Percentiles rank a stretch among this genome's conserved stretches.
Conservation (phyloP, 257 asterid genomes). For the Primulina huaijiensis region DNA sequence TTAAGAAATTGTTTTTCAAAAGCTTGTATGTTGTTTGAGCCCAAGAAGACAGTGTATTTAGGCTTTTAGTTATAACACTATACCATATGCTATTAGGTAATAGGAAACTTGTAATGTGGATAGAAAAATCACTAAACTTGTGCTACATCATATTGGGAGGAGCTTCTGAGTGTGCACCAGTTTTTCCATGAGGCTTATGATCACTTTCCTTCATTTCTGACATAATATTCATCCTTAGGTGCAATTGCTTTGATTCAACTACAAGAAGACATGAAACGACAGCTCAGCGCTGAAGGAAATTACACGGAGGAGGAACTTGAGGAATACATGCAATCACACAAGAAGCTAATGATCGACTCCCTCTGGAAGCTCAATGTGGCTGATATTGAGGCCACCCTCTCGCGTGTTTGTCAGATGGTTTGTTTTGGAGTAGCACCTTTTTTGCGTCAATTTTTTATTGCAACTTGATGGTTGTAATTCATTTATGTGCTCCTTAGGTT, state of each 20-base stretch:
- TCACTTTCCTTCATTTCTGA: slow-evolving; percentile 13
- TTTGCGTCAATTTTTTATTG: slow-evolving; percentile 9
- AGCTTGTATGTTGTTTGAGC: not conserved
- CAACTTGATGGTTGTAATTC: slow-evolving; percentile 21
- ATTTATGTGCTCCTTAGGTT: slow-evolving; percentile 47
- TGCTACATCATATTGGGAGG: not conserved
- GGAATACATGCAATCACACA: slow-evolving; percentile 87
- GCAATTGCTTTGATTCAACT: slow-evolving; percentile 95
- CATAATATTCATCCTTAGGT: slow-evolving; percentile 40
- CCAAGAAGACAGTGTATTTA: not conserved
- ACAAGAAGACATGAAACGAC: slow-evolving; percentile 93
- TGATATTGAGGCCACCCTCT: slow-evolving; percentile 88
- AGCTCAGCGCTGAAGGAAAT: slow-evolving; percentile 79
- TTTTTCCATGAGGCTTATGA: not conserved
- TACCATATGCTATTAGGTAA: not conserved
- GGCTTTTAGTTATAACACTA: not conserved
- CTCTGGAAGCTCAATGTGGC: slow-evolving; percentile 99
- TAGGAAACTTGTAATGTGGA: not conserved
- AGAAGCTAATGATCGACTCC: slow-evolving; percentile 91
- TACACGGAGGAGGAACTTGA: slow-evolving; percentile 92
- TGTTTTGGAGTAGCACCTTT: slow-evolving; percentile 26
- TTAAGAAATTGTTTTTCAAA: no score
- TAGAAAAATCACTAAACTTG: not conserved
- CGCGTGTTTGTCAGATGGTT: slow-evolving; percentile 98
- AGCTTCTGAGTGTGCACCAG: not conserved